Percentiles rank a stretch among this genome's conserved stretches.
Evolutionary conservation across 495 filamentous ascomycete species (phyloP).

Genomic region (Clavariopsis aquatica): DNA sequence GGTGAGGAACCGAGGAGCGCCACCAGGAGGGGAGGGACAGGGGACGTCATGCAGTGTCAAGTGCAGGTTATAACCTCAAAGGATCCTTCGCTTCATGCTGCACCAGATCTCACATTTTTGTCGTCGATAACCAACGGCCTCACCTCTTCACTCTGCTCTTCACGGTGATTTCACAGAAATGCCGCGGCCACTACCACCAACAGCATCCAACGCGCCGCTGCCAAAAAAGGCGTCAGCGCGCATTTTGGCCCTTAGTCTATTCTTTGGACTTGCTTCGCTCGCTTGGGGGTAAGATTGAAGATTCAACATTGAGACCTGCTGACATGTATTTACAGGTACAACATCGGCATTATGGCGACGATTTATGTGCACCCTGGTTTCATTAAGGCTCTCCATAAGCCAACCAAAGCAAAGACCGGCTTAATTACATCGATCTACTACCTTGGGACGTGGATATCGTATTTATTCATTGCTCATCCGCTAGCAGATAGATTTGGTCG

Average conservation of each 20-base stretch:
- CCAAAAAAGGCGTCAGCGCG: conserved; percentile 44
- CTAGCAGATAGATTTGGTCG: conserved; percentile 53
- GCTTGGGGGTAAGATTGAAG: conserved; percentile 55
- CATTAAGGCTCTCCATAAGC: conserved; percentile 48
- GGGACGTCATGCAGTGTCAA: background rate
- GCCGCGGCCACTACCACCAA: background rate
- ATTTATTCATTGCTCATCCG: conserved; percentile 55
- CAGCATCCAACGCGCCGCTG: conserved; percentile 21
- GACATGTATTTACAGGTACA: conserved; percentile 48
- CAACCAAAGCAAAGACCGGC: conserved; percentile 49
- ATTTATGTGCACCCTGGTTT: conserved; percentile 59
- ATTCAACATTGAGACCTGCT: background rate
- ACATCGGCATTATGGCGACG: conserved; percentile 59
- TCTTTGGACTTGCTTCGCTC: conserved; percentile 59
- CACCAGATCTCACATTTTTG: background rate
- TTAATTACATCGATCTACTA: conserved; percentile 61
- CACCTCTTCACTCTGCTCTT: too few species aligned
- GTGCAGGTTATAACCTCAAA: conserved; percentile 1
- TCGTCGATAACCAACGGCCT: too few species aligned
- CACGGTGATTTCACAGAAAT: background rate
- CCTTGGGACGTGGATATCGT: conserved; percentile 57
- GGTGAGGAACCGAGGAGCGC: conserved; percentile 7
- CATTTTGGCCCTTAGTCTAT: conserved; percentile 52
- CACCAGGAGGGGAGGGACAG: conserved; percentile 6
- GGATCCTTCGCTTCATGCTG: background rate